A percentile compares a stretch with the other conserved stretches of the same genome.
Evolutionary conservation across 2,329 filamentous ascomycete genomes (phyloP).

Genomic region (Exophiala aquamarina): DNA sequence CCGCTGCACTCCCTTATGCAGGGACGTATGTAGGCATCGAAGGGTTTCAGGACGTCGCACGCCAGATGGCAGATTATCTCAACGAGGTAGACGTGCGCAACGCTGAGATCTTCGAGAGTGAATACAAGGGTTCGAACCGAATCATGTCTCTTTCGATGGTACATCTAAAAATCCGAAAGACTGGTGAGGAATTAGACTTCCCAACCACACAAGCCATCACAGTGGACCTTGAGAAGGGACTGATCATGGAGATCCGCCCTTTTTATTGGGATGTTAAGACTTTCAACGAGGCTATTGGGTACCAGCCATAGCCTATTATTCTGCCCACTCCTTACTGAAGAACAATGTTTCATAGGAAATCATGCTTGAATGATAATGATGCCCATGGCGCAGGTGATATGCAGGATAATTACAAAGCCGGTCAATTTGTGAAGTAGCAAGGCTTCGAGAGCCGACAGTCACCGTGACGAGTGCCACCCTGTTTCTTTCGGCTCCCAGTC

Average conservation of each 20-base stretch:
- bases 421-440: too few species aligned
- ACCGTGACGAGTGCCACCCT: too few species aligned
- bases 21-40: conserved; percentile 33
- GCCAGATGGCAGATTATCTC: conserved; percentile 32
- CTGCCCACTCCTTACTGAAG: too few species aligned
- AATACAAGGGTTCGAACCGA: neutral
- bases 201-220: conserved; percentile 35
- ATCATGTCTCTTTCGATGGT: conserved; percentile 26
- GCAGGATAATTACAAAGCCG: too few species aligned
- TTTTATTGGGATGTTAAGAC: conserved; percentile 40
- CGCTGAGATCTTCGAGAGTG: conserved; percentile 3
- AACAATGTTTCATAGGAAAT: too few species aligned
- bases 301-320: too few species aligned
- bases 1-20: conserved; percentile 36
- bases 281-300: conserved; percentile 7
- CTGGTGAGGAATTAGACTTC: conserved; percentile 31
- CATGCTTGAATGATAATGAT: too few species aligned
- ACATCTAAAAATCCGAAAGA: conserved; percentile 33
- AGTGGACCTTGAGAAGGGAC: conserved; percentile 35
- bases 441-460: too few species aligned
- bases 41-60: conserved; percentile 35
- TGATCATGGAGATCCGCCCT: conserved; percentile 33
- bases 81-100: conserved; percentile 27
- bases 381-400: too few species aligned
- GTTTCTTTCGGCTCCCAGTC: too few species aligned